phyloP scores from a whole-genome alignment of 208 protist genomes.

The Trypanosoma rangeli region DNA sequence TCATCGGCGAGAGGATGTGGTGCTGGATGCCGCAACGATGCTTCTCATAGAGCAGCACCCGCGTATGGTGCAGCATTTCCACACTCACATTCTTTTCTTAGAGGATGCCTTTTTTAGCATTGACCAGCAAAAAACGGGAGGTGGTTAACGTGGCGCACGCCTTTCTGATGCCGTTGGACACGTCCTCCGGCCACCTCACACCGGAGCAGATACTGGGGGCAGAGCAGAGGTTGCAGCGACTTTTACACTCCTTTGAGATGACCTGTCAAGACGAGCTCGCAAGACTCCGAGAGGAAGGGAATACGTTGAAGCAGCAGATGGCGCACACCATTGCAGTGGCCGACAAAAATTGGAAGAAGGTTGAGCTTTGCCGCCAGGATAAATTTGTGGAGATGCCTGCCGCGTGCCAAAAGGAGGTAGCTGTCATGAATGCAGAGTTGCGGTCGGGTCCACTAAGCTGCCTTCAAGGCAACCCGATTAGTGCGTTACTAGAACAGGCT shows the following conservation, averaged over 20 bases:
- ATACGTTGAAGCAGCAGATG: conserved; percentile 14
- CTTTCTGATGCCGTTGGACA: not conserved
- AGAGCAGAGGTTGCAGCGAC: conserved; percentile 4
- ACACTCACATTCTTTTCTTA: conserved; percentile 22
- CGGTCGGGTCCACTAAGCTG: conserved; percentile 4
- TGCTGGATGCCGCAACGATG: conserved; percentile 11
- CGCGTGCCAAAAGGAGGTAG: conserved; percentile 20
- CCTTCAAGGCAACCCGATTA: conserved; percentile 10
- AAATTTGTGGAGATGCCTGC: conserved; percentile 24
- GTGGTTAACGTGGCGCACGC: conserved; percentile 7
- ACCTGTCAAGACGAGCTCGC: conserved; percentile 18
- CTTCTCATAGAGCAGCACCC: conserved; percentile 9
- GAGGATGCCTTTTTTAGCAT: conserved; percentile 22
- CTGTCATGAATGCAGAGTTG: conserved; percentile 20
- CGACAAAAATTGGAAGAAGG: conserved; percentile 4
- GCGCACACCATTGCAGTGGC: not conserved
- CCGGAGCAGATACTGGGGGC: not conserved
- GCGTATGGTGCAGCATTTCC: conserved; percentile 5
- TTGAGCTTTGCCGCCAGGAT: conserved; percentile 16
- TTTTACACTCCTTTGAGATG: conserved; percentile 8
- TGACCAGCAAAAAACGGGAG: conserved; percentile 14
- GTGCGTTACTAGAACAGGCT: conserved; percentile 12
- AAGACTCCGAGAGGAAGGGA: conserved; percentile 16
- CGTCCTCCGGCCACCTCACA: not conserved
- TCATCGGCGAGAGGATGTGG: conserved; percentile 4